A percentile compares a stretch with the other conserved stretches of the same genome.
These are phyloP conservation scores for Vitellaria paradoxa DNA, from an alignment of 179 eudicot species.

Conservation along the genomic window DNA sequence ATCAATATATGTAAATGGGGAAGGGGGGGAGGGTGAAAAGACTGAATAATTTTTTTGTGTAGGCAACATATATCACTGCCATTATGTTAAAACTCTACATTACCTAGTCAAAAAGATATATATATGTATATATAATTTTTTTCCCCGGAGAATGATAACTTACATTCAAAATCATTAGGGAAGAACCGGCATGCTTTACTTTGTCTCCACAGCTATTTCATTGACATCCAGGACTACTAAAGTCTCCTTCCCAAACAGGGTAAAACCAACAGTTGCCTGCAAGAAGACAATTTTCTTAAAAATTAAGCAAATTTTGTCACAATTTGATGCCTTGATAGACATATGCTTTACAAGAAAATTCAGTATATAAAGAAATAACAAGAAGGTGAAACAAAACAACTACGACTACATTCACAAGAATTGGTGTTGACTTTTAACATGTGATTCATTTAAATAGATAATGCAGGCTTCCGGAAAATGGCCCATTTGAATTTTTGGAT, in stretches of 20 bases:
- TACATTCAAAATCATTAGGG: conserved; percentile 8
- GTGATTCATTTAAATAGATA: not conserved
- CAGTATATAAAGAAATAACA: too few relatives aligned
- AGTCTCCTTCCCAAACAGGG: conserved; percentile 87
- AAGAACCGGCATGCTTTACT: conserved; percentile 17
- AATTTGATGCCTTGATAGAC: too few relatives aligned
- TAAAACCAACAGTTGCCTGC: conserved; percentile 89
- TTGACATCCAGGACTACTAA: conserved; percentile 66
- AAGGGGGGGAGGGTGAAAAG: not conserved
- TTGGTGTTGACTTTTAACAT: not conserved
- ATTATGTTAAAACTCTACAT: not conserved
- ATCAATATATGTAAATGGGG: not conserved
- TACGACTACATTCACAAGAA: too few relatives aligned
- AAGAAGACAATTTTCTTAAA: conserved; percentile 12
- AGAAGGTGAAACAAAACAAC: not conserved
- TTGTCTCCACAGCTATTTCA: conserved; percentile 46
- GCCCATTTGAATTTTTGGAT: not conserved
- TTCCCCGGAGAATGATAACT: not conserved
- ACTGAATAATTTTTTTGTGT: conserved; percentile 6
- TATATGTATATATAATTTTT: too few relatives aligned
- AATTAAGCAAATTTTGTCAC: not conserved
- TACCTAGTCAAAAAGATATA: not conserved
- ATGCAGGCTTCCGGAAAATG: not conserved
- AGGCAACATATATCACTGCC: too few relatives aligned
- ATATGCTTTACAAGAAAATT: not conserved